Evolutionary conservation across 345 rosid genomes (phyloP).

Genomic region (Stellera chamaejasme): DNA sequence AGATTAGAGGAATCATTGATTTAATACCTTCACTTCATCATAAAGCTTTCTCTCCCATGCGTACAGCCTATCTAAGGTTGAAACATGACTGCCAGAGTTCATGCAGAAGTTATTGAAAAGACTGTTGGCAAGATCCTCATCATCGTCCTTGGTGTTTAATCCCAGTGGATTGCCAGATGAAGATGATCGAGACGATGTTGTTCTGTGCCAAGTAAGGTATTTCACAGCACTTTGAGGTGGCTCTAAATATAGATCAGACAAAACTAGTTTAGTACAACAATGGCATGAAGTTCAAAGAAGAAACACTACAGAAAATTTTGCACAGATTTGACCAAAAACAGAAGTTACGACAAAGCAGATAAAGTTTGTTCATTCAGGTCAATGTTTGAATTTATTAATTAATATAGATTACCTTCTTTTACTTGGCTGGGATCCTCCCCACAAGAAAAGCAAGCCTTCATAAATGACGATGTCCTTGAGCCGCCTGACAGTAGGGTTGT

Average conservation of each 20-base stretch:
- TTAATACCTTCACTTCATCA: conserved; percentile 90
- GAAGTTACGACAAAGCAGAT: not conserved
- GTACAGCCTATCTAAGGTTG: conserved; percentile 82
- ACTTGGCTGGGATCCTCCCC: conserved; percentile 66
- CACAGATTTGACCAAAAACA: not conserved
- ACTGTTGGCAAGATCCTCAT: conserved; percentile 51
- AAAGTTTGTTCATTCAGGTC: not conserved
- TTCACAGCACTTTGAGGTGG: conserved; percentile 53
- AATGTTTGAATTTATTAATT: not conserved
- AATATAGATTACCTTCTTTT: conserved; percentile 51
- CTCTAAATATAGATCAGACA: conserved; percentile 35
- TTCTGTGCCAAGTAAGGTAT: conserved; percentile 93
- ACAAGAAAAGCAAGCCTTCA: conserved; percentile 82
- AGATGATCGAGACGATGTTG: conserved; percentile 71
- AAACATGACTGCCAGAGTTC: conserved; percentile 94
- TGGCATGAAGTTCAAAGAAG: not conserved
- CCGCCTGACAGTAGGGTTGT: conserved; percentile 35
- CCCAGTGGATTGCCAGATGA: conserved; percentile 69
- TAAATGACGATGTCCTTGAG: conserved; percentile 33
- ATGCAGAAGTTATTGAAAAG: conserved; percentile 63
- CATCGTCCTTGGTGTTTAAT: conserved; percentile 43
- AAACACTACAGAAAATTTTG: not conserved
- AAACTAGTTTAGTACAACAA: conserved; percentile 15
- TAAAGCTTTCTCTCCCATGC: conserved; percentile 99
- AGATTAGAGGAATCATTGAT: not conserved